Evolutionary conservation across 805 yeast genomes (phyloP).

Genomic region (Ogataea saltuana): DNA sequence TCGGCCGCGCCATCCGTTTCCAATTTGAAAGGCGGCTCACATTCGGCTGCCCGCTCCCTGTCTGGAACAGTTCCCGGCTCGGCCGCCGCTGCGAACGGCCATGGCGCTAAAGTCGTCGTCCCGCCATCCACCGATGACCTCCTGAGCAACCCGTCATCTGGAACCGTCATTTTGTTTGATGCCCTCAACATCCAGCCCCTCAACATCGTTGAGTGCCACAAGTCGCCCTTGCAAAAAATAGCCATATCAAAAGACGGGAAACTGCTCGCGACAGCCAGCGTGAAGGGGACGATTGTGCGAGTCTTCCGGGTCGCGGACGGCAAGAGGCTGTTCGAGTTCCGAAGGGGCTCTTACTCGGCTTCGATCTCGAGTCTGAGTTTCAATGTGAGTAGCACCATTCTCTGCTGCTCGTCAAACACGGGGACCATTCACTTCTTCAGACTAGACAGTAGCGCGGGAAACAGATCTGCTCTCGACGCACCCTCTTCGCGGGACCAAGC

Average conservation of each 20-base stretch:
- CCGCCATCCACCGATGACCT: not conserved
- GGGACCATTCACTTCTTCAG: constrained; percentile 89
- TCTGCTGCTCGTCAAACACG: constrained; percentile 85
- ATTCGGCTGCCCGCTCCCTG: not conserved
- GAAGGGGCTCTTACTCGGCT: constrained; percentile 87
- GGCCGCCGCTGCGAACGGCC: not conserved
- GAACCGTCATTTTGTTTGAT: constrained; percentile 80
- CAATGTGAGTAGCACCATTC: constrained; percentile 63
- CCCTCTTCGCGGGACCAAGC: not conserved
- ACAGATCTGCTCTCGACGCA: not conserved
- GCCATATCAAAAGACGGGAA: constrained; percentile 74
- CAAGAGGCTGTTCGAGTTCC: constrained; percentile 63
- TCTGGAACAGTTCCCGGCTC: too few relatives aligned
- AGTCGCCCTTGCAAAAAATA: constrained; percentile 67
- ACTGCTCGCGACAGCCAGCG: constrained; percentile 84
- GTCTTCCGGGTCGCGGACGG: constrained; percentile 74
- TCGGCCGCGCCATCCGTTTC: not conserved
- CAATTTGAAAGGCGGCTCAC: not conserved
- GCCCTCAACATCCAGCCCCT: constrained; percentile 71
- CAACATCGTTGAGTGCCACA: constrained; percentile 85
- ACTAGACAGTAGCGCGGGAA: constrained; percentile 13
- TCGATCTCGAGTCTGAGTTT: constrained; percentile 75
- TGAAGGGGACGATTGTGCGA: constrained; percentile 85
- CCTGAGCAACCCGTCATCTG: constrained; percentile 36
- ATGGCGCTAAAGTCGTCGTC: not conserved